Conservation (phyloP, 225 moss, liverwort and hornwort genomes). For the Bryoerythrophyllum caledonicum region DNA sequence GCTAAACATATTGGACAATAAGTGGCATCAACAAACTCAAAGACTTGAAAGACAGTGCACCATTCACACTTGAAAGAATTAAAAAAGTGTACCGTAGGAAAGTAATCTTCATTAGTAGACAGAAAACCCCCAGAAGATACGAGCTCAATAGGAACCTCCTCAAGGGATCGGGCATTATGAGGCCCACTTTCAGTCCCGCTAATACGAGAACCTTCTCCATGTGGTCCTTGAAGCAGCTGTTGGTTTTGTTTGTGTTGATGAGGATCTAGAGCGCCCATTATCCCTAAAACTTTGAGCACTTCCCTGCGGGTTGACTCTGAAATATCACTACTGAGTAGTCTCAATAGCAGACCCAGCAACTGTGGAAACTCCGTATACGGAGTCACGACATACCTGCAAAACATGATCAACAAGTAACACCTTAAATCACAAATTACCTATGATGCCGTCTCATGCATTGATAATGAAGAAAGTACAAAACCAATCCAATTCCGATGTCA, state of each 20-base stretch:
- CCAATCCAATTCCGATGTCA: not conserved
- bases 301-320: slow-evolving; percentile 82
- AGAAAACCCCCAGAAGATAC: slow-evolving; percentile 84
- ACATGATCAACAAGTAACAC: slow-evolving; percentile 4
- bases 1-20: slow-evolving; percentile 17
- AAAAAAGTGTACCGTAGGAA: slow-evolving; percentile 71
- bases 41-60: slow-evolving; percentile 1
- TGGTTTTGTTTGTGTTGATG: slow-evolving; percentile 93
- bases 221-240: slow-evolving; percentile 66
- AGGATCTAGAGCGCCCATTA: slow-evolving; percentile 97
- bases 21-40: slow-evolving; percentile 10
- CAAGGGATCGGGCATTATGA: slow-evolving; percentile 82
- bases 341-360: slow-evolving; percentile 79
- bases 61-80: slow-evolving; percentile 10
- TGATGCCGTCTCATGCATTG: not conserved
- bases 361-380: slow-evolving; percentile 86
- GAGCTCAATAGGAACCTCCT: slow-evolving; percentile 88
- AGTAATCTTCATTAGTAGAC: slow-evolving; percentile 87
- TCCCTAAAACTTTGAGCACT: slow-evolving; percentile 95
- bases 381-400: slow-evolving; percentile 85
- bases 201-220: slow-evolving; percentile 73
- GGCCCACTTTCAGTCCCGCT: slow-evolving; percentile 82
- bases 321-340: slow-evolving; percentile 86
- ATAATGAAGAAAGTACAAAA: not conserved
- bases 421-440: slow-evolving; percentile 1